These are phyloP conservation scores for Reticulascus tulasneorum DNA, from an alignment of 2,329 filamentous ascomycete genomes.

Conservation along the genomic window DNA sequence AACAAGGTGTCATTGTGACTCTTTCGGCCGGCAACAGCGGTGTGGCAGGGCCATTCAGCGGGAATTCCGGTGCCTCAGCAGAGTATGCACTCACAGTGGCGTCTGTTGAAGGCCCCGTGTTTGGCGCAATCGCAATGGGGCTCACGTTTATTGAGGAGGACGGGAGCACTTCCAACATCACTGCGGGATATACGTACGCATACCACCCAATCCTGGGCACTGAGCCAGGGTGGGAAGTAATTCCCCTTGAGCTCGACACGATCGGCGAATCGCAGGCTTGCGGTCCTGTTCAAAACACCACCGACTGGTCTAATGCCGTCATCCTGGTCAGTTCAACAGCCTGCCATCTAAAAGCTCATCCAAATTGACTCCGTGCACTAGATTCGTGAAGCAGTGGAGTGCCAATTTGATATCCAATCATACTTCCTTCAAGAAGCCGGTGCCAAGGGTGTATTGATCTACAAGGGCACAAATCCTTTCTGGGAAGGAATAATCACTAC, in stretches of 20 bases:
- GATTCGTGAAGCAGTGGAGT: too few relatives aligned
- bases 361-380: too few relatives aligned
- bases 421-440: conserved; percentile 20
- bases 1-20: conserved; percentile 2
- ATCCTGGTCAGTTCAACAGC: conserved; percentile 27
- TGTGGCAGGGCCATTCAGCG: conserved; percentile 40
- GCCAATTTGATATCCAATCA: too few relatives aligned
- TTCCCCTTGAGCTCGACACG: conserved; percentile 20
- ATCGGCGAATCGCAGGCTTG: conserved; percentile 20
- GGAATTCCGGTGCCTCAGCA: conserved; percentile 34
- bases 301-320: conserved; percentile 16
- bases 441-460: conserved; percentile 22
- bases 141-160: background rate
- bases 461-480: conserved; percentile 9
- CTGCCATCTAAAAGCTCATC: too few relatives aligned
- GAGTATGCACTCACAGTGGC: conserved; percentile 38
- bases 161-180: conserved; percentile 14
- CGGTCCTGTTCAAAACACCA: conserved; percentile 15
- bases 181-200: conserved; percentile 19
- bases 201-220: conserved; percentile 28
- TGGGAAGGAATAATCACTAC: conserved; percentile 9
- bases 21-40: conserved; percentile 6
- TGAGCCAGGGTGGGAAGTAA: conserved; percentile 24
- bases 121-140: background rate
- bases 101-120: conserved; percentile 27